Conservation (phyloP, 768 basidiomycete genomes). For the Clitopilus passeckerianus region DNA sequence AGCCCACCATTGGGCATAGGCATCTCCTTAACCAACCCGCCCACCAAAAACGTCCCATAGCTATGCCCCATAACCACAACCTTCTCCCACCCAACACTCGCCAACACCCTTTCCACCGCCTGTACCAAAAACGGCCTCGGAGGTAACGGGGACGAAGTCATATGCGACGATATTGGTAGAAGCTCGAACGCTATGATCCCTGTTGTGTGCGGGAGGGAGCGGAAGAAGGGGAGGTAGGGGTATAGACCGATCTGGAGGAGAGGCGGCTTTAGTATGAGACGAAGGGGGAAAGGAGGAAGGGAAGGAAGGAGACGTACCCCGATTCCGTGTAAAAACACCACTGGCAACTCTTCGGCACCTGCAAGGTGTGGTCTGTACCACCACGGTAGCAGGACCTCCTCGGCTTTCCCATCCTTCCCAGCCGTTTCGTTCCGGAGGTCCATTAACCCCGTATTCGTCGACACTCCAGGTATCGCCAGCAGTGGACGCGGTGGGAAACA, state of each 20-base stretch:
- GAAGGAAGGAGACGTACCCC: slow-evolving; percentile 42
- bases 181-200: slow-evolving; percentile 59
- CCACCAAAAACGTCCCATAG: slow-evolving; percentile 44
- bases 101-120: slow-evolving; percentile 40
- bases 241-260: slow-evolving; percentile 53
- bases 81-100: slow-evolving; percentile 28
- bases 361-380: slow-evolving; percentile 44
- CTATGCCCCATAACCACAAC: slow-evolving; percentile 53
- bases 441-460: not conserved
- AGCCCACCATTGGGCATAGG: not conserved
- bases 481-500: slow-evolving; percentile 53
- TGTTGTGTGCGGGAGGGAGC: slow-evolving; percentile 46
- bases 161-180: slow-evolving; percentile 56
- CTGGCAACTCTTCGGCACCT: slow-evolving; percentile 33
- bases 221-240: slow-evolving; percentile 50
- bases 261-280: not conserved
- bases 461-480: slow-evolving; percentile 19
- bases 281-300: not conserved
- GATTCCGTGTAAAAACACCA: slow-evolving; percentile 69
- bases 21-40: not conserved
- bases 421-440: not conserved
- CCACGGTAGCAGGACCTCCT: slow-evolving; percentile 24
- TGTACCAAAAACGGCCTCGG: slow-evolving; percentile 32
- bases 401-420: not conserved
- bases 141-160: slow-evolving; percentile 44